Evolutionary conservation across 2,329 filamentous ascomycete genomes (phyloP).

Genomic region (Bimuria novae-zelandiae): DNA sequence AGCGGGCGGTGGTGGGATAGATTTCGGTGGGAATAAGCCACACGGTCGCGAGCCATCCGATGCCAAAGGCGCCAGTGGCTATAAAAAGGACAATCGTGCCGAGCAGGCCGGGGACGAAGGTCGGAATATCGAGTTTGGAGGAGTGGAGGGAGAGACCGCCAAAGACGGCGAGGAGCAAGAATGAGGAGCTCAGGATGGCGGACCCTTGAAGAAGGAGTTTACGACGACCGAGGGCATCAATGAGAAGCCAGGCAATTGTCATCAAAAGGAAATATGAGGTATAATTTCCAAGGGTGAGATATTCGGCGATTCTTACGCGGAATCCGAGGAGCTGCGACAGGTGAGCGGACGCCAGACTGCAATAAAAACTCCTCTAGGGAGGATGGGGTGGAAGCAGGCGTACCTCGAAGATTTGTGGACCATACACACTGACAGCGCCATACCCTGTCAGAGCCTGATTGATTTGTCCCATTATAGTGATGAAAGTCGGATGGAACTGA

Average conservation of each 20-base stretch:
- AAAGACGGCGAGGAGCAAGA: slow-evolving; percentile 58
- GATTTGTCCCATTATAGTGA: slow-evolving; percentile 66
- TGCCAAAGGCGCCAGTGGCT: slow-evolving; percentile 64
- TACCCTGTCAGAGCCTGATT: slow-evolving; percentile 65
- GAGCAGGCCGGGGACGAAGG: slow-evolving; percentile 53
- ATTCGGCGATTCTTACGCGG: slow-evolving; percentile 56
- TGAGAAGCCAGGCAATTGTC: slow-evolving; percentile 64
- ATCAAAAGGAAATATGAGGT: slow-evolving; percentile 64
- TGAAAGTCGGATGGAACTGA: slow-evolving; percentile 64
- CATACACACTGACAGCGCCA: slow-evolving; percentile 65
- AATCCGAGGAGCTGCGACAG: slow-evolving; percentile 65
- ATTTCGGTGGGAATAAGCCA: slow-evolving; percentile 66
- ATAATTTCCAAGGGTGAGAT: slow-evolving; percentile 64
- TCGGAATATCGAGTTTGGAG: slow-evolving; percentile 44
- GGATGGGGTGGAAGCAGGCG: slow-evolving; percentile 5
- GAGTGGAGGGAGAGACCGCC: slow-evolving; percentile 54
- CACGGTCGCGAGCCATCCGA: slow-evolving; percentile 63
- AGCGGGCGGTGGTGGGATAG: slow-evolving; percentile 59
- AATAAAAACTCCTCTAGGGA: neutral
- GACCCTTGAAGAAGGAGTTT: slow-evolving; percentile 60
- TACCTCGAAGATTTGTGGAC: slow-evolving; percentile 64
- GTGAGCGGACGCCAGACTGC: slow-evolving; percentile 44
- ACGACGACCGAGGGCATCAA: slow-evolving; percentile 61
- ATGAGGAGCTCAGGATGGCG: slow-evolving; percentile 53
- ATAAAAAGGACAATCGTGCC: slow-evolving; percentile 60